A percentile compares a stretch with the other conserved stretches of the same genome.
phyloP scores from a whole-genome alignment of 2,329 filamentous ascomycete species.

The Didymella segeticola region DNA sequence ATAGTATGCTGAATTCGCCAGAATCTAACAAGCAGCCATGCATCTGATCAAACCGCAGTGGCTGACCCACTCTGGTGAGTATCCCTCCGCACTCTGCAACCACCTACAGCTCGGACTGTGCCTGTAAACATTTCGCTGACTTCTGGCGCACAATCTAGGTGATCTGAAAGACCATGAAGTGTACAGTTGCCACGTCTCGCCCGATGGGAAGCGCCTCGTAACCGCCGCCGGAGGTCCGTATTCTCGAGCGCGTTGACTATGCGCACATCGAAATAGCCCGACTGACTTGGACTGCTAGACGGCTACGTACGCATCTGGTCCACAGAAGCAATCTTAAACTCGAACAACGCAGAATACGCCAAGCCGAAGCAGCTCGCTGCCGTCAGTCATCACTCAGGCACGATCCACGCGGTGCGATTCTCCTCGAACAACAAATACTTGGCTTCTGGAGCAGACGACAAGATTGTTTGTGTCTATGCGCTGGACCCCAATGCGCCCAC shows the following conservation, averaged over 20 bases:
- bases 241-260: conserved; percentile 26
- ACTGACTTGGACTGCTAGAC: conserved; percentile 61
- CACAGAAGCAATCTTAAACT: conserved; percentile 88
- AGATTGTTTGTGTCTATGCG: conserved; percentile 97
- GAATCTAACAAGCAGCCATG: conserved; percentile 47
- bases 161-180: conserved; percentile 99
- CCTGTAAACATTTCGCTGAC: conserved; percentile 21
- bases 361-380: conserved; percentile 93
- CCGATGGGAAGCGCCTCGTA: conserved; percentile 88
- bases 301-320: conserved; percentile 98
- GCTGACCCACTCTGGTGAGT: conserved; percentile 87
- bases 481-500: conserved; percentile 82
- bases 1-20: conserved; percentile 32
- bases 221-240: conserved; percentile 87
- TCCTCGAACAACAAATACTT: conserved; percentile 94
- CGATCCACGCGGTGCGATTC: conserved; percentile 96
- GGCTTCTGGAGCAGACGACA: conserved; percentile 96
- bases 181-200: conserved; percentile 96
- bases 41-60: conserved; percentile 89
- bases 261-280: conserved; percentile 19
- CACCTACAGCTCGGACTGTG: conserved; percentile 1
- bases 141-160: conserved; percentile 58
- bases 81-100: conserved; percentile 22
- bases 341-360: conserved; percentile 72
- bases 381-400: conserved; percentile 97